Evolutionary conservation across 805 yeast species (phyloP), one percentile per base, ranked within the genome.

Genomic region (Isabelozyma pseudorhagii): DNA sequence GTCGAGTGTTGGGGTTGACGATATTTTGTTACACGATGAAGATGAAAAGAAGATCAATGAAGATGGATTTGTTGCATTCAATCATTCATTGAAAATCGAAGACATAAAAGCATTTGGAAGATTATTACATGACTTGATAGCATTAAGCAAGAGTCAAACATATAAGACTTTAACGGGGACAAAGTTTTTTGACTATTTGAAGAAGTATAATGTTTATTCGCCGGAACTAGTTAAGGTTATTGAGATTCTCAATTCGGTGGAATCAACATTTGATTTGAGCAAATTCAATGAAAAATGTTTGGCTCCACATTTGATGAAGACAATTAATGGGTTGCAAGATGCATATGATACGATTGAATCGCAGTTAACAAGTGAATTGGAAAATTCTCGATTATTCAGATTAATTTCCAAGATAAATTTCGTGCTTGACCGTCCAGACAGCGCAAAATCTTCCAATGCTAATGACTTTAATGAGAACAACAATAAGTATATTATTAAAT

Each of bases 301-400:
- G 14, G 50, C 66, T 5, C 51, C 42, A 18, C 76, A 76, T 40
- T 62, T 83, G 42, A 66, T 83, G 50, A 66, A 67, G 36, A 60
- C 77, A 5, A 54, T 82, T 43, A 79, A 85, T 57, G 78, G 78
- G 2, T 61, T 82, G 15, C 79, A 81, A 60, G 72, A 72, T 41
- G 68, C 74, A 46, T 68, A 78, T 5, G 94, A 87, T 57, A 79
- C 68, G 58, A 73, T 79, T 55, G 92, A 87, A 62, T 69, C 80
- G 3, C 81, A 79, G 52, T 68, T 94, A 39, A 65, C 82, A 13
- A 77, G 79, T 48, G 98, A 93, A 65, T 69, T 92, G 25, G 98
- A 94, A 64, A 94, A 94, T 66, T 94, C 88, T 3, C 76, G 98
- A 51, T 69, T 94, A 29, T 90, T 93, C 57, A 77, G 98, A 51